These are phyloP conservation scores for Sicyos edulis DNA, from an alignment of 306 rosid species.

Conservation along the genomic window DNA sequence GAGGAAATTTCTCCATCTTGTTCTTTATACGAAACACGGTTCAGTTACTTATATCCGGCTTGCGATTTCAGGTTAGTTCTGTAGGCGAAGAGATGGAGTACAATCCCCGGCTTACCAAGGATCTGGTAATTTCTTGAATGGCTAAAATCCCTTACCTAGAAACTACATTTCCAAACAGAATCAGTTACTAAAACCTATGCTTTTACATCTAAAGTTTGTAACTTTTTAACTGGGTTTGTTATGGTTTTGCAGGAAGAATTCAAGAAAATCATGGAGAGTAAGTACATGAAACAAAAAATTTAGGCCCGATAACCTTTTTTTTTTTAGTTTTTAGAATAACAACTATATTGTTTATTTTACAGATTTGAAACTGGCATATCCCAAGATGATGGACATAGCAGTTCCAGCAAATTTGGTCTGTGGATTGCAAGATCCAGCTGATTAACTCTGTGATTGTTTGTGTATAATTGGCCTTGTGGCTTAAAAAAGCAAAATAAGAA, in stretches of 20 bases:
- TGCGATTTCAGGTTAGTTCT: constrained; percentile 61
- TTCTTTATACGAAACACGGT: constrained; percentile 14
- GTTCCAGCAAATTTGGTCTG: constrained; percentile 86
- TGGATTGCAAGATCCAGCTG: constrained; percentile 56
- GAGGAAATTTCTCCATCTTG: constrained; percentile 27
- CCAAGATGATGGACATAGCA: constrained; percentile 86
- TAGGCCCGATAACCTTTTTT: no score
- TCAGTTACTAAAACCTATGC: neutral
- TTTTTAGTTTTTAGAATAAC: no score
- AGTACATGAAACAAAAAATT: constrained; percentile 31
- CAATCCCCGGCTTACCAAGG: constrained; percentile 75
- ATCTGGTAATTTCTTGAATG: constrained; percentile 47
- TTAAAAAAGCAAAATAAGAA: no score
- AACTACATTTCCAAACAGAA: neutral
- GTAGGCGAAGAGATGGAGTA: constrained; percentile 73
- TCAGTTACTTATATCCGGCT: constrained; percentile 28
- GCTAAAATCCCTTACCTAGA: neutral
- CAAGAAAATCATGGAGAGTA: constrained; percentile 77
- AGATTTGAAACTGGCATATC: constrained; percentile 86
- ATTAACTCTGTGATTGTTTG: neutral
- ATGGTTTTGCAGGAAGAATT: constrained; percentile 63
- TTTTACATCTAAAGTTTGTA: neutral
- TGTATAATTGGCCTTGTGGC: neutral
- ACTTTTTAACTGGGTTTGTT: neutral
- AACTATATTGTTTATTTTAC: constrained; percentile 22